Base-by-base conservation (phyloP, 2,329 filamentous ascomycete species). In the Aspergillus sp. region DNA sequence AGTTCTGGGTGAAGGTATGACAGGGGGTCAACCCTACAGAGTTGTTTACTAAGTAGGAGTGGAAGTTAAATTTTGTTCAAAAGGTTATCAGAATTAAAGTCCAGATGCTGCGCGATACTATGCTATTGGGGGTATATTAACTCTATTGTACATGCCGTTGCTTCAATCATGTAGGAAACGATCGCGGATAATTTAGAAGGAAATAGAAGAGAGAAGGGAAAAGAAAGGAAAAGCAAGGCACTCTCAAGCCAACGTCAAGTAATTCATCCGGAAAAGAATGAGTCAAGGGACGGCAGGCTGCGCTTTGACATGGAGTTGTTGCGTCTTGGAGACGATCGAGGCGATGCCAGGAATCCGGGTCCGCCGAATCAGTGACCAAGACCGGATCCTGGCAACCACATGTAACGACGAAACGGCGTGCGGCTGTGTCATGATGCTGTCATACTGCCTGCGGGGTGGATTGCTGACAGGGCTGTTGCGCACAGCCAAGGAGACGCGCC, bases 81-180 rank as follows among this genome's bases (percentile, higher is more conserved):
- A 38, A 56, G 20, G 56, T 59, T 56, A 54, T 49, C 41, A 56
- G 30, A 48, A 41, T 34, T 48, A 50, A 42, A 38, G 55, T 56
- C 57, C 58, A 56, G 59, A 59, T 54, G 55, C 55, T 58, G 18
- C 36, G 50, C 54, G 60, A 55, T 54, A 57, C 34, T 66, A 65
- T 66, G 68, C 63, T 64, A 66, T 30, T 64, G 68, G 70, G 70
- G 70, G 70, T 73, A 73, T 73, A 72, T 71, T 71, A 71, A 67
- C 66, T 73, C 70, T 73, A 73, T 71, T 66, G 60, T 71, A 73
- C 69, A 73, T 66, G 65, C 68, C 64, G 67, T 62, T 64, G 66
- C 66, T 69, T 69, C 62, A 64, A 65, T 64, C 53, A 63, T 44
- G 44, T 26, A 42, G 53, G 11, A 53, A 44, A 49, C 18, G 20